phyloP scores from a whole-genome alignment of 2,329 filamentous ascomycete genomes.

The Aspergillus sp. region DNA sequence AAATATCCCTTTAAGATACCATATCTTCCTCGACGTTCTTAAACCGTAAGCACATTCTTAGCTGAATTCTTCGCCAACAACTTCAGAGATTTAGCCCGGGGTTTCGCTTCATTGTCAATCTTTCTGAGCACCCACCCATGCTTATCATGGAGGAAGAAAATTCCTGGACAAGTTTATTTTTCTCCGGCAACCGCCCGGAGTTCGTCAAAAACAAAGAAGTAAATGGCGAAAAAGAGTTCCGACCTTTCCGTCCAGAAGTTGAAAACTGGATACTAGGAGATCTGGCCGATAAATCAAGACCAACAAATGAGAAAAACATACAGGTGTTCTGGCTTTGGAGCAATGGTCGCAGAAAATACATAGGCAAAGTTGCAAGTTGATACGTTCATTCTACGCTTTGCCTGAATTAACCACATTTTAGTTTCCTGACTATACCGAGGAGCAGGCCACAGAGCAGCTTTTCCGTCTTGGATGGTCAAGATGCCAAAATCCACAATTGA shows the following conservation, averaged over 20 bases:
- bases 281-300: conserved; percentile 3
- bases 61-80: background rate
- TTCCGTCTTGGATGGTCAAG: conserved; percentile 1
- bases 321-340: conserved; percentile 10
- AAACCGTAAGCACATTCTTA: background rate
- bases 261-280: conserved; percentile 5
- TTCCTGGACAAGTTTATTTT: background rate
- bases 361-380: conserved; percentile 10
- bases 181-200: background rate
- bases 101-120: background rate
- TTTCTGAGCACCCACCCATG: background rate
- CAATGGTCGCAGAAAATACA: conserved; percentile 7
- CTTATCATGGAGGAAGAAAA: conserved; percentile 2
- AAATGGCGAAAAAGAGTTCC: conserved; percentile 1
- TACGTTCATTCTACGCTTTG: background rate
- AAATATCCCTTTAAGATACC: background rate
- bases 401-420: conserved; percentile 2
- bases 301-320: conserved; percentile 3
- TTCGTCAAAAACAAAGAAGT: background rate
- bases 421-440: conserved; percentile 9
- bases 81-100: background rate
- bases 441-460: conserved; percentile 6
- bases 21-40: background rate
- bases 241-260: conserved; percentile 2
- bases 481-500: background rate